Conservation (phyloP, 331 rosid genomes). For the Acacia concinna region DNA sequence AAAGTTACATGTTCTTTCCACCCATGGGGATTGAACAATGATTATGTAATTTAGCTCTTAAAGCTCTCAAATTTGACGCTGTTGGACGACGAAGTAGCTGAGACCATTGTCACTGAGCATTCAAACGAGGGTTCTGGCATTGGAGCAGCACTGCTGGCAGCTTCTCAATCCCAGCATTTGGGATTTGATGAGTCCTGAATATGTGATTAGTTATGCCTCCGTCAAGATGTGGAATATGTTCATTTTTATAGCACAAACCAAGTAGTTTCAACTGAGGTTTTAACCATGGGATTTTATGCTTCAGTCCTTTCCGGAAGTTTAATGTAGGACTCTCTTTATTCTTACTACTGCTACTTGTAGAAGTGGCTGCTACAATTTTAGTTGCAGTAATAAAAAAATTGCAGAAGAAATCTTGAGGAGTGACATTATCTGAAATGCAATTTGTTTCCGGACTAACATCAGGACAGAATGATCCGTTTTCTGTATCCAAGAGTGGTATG, state of each 20-base stretch:
- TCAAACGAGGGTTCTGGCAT: slow-evolving; percentile 89
- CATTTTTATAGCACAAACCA: slow-evolving; percentile 31
- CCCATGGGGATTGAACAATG: not conserved
- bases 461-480: slow-evolving; percentile 1
- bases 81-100: slow-evolving; percentile 70
- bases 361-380: slow-evolving; percentile 24
- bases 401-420: slow-evolving; percentile 6
- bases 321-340: slow-evolving; percentile 28
- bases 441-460: slow-evolving; percentile 36
- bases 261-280: slow-evolving; percentile 29
- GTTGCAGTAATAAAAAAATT: slow-evolving; percentile 40
- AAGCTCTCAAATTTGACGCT: slow-evolving; percentile 29
- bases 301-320: slow-evolving; percentile 20
- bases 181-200: slow-evolving; percentile 56
- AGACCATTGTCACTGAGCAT: slow-evolving; percentile 52
- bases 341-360: slow-evolving; percentile 18
- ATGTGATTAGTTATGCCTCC: slow-evolving; percentile 10
- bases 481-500: slow-evolving; percentile 5
- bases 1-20: not conserved
- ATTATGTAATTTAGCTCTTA: not conserved
- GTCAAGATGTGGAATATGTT: slow-evolving; percentile 40
- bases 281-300: slow-evolving; percentile 8
- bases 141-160: slow-evolving; percentile 93
- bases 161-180: slow-evolving; percentile 84
- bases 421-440: slow-evolving; percentile 33